These are phyloP conservation scores for Monosporascus sp. DNA, from an alignment of 2,329 filamentous ascomycete genomes.

Conservation along the genomic window DNA sequence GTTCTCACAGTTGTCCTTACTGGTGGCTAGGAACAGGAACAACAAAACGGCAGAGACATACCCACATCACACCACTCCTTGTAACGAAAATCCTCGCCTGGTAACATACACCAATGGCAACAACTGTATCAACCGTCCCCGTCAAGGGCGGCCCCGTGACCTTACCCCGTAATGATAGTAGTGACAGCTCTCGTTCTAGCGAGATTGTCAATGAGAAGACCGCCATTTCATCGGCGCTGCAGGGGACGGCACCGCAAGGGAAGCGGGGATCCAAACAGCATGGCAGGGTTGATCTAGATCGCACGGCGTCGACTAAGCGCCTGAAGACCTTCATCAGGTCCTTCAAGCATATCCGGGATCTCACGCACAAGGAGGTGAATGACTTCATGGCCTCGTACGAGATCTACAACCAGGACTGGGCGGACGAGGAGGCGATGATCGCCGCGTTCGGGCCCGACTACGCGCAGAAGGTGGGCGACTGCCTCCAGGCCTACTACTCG, in stretches of 20 bases:
- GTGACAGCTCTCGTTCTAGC: slow-evolving; percentile 29
- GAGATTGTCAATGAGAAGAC: slow-evolving; percentile 28
- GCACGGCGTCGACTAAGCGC: slow-evolving; percentile 41
- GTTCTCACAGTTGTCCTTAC: neutral
- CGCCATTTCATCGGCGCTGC: slow-evolving; percentile 1
- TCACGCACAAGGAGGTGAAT: slow-evolving; percentile 45
- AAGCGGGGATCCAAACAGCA: slow-evolving; percentile 8
- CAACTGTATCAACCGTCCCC: neutral
- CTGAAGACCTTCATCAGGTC: slow-evolving; percentile 45
- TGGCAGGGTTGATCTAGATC: slow-evolving; percentile 28
- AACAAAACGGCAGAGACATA: neutral
- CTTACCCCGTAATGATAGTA: slow-evolving; percentile 19
- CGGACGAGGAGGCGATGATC: slow-evolving; percentile 42
- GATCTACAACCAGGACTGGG: slow-evolving; percentile 53
- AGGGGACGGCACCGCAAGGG: neutral
- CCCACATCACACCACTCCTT: neutral
- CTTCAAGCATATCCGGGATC: slow-evolving; percentile 43
- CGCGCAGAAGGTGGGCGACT: slow-evolving; percentile 44
- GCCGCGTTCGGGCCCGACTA: slow-evolving; percentile 43
- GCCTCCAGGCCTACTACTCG: slow-evolving; percentile 47
- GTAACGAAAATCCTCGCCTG: neutral
- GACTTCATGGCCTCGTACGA: slow-evolving; percentile 53
- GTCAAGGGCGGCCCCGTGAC: neutral
- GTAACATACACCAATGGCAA: neutral
- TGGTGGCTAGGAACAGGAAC: neutral